A percentile compares a stretch with the other conserved stretches of the same genome.
Evolutionary conservation across 176 grass and related monocot species (phyloP).

Genomic region (Calamus simplicifolius): DNA sequence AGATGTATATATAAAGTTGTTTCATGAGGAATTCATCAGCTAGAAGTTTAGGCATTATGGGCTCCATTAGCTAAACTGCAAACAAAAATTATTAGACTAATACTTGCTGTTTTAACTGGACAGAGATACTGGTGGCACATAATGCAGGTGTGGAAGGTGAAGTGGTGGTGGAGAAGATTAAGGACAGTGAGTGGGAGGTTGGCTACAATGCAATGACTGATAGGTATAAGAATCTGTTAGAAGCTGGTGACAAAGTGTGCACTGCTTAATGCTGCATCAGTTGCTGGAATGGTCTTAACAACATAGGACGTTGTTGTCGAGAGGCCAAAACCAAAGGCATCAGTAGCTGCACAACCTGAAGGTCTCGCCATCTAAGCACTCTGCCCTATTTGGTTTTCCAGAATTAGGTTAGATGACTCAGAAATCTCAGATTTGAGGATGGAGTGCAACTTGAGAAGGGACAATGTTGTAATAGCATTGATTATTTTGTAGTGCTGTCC

Average conservation of each 20-base stretch:
- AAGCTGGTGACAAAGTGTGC: conserved; percentile 73
- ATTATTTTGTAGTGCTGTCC: too few species aligned
- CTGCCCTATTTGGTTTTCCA: too few species aligned
- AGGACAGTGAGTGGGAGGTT: conserved; percentile 62
- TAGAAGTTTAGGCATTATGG: too few species aligned
- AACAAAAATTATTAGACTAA: too few species aligned
- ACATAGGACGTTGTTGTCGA: conserved; percentile 87
- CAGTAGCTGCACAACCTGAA: conserved; percentile 27
- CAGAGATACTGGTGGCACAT: conserved; percentile 59
- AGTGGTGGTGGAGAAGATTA: conserved; percentile 76
- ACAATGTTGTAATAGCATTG: conserved; percentile 13
- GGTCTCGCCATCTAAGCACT: conserved; percentile 30
- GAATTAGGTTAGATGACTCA: neutral
- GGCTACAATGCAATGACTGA: conserved; percentile 90
- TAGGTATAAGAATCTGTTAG: conserved; percentile 72
- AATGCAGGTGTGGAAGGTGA: conserved; percentile 90
- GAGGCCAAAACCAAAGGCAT: conserved; percentile 60
- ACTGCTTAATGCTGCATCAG: conserved; percentile 55
- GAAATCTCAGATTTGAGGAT: neutral
- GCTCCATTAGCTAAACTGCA: too few species aligned
- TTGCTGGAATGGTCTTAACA: conserved; percentile 87
- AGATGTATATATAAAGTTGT: too few species aligned
- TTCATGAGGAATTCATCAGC: too few species aligned
- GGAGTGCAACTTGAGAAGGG: neutral
- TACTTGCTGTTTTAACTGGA: neutral